Evolutionary conservation across 768 basidiomycete genomes (phyloP), one percentile per base, ranked within the genome.

Genomic region (Clavulina sp.): DNA sequence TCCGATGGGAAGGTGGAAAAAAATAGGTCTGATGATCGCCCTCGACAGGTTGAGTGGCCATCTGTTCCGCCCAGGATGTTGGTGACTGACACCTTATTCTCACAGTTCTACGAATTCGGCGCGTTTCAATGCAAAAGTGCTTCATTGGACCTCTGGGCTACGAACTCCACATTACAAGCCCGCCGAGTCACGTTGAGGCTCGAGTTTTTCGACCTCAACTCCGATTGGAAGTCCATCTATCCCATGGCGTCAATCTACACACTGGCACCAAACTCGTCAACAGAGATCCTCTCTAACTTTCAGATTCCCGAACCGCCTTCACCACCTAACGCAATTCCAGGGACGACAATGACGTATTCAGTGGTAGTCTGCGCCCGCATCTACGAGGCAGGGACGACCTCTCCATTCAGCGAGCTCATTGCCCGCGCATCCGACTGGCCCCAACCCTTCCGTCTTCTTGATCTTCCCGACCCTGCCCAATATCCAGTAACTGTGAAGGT

Each of bases 261-360:
- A 1, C 62, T 73, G 4, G 49, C 51, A 3, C 60, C 69, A 9
- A 74, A 74, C 56, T 60, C 65, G 24, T 63, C 67, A 2, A 71
- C 68, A 5, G 73, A 73, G 56, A 58, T 70, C 21, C 58, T 60
- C 56, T 54, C 56, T 21, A 57, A 68, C 5, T 48, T 61, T 5
- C 57, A 66, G 0, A 65, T 67, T 2, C 62, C 32, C 18, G 54
- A 60, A 28, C 48, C 62, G 2, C 53, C 56, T 49, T 53, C 65
- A 50, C 51, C 61, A 31, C 50, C 50, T 30, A 30, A 55, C 28
- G 46, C 24, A 18, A 44, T 49, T 19, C 49, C 54, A 2, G 43
- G 51, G 29, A 48, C 54, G 28, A 61, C 58, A 2, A 46, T 57
- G 7, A 60, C 65, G 13, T 48, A 61, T 51, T 60, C 65, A 0